Conservation (phyloP, 2,329 filamentous ascomycete species). For the Teratosphaeriaceae sp. region DNA sequence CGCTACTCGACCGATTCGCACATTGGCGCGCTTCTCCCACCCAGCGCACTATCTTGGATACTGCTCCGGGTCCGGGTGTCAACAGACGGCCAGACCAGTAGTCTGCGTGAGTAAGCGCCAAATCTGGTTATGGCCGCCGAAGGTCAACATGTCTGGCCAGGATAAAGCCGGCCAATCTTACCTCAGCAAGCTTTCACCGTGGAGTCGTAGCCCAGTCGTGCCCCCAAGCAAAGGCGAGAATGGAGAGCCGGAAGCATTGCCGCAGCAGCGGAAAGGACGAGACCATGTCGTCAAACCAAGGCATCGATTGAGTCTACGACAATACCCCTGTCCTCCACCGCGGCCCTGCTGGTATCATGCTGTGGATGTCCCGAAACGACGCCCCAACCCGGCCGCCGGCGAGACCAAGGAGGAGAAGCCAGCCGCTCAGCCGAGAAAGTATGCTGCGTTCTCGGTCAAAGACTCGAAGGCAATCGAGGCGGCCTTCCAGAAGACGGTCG, state of each 20-base stretch:
- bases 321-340: slow-evolving; percentile 79
- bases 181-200: slow-evolving; percentile 42
- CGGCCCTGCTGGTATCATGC: slow-evolving; percentile 90
- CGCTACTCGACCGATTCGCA: too few species aligned
- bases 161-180: slow-evolving; percentile 34
- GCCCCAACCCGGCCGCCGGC: slow-evolving; percentile 51
- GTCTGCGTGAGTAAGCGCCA: slow-evolving; percentile 24
- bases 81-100: slow-evolving; percentile 14
- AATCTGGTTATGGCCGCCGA: slow-evolving; percentile 23
- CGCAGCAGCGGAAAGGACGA: slow-evolving; percentile 44
- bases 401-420: slow-evolving; percentile 53
- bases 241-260: slow-evolving; percentile 23
- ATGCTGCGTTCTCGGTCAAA: slow-evolving; percentile 66
- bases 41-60: slow-evolving; percentile 24
- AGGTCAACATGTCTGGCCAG: slow-evolving; percentile 34
- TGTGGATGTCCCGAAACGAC: slow-evolving; percentile 85
- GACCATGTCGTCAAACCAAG: slow-evolving; percentile 52
- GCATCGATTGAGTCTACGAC: slow-evolving; percentile 53
- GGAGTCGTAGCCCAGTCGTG: slow-evolving; percentile 40
- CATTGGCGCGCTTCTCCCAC: too few species aligned
- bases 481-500: slow-evolving; percentile 71
- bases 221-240: slow-evolving; percentile 28
- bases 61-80: slow-evolving; percentile 16
- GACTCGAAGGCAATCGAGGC: slow-evolving; percentile 78
- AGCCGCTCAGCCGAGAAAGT: slow-evolving; percentile 69